Conservation (phyloP, 495 filamentous ascomycete genomes). For the Bombardia bombarda region DNA sequence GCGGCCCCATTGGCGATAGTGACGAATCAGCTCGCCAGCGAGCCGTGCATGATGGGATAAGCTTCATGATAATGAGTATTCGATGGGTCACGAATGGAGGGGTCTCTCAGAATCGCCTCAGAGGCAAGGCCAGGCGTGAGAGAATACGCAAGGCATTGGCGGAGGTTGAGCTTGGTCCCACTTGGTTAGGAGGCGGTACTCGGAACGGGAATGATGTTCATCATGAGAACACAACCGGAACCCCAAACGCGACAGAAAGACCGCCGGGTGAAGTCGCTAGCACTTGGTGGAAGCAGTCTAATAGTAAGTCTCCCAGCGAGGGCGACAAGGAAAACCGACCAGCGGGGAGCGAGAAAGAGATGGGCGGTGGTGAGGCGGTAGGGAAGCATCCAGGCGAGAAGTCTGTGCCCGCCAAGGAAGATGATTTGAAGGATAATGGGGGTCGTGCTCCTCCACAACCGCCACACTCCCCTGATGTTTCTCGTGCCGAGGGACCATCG, state of each 20-base stretch:
- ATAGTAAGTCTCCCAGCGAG: constrained; percentile 21
- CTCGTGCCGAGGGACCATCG: no score
- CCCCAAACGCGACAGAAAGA: no score
- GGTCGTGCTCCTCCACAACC: no score
- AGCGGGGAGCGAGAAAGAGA: neutral
- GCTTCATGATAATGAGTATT: constrained; percentile 70
- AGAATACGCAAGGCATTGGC: constrained; percentile 38
- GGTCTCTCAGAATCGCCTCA: constrained; percentile 47
- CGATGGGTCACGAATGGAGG: constrained; percentile 72
- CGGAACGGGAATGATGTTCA: no score
- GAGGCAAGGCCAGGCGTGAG: constrained; percentile 40
- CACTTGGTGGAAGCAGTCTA: constrained; percentile 16
- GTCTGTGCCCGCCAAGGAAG: no score
- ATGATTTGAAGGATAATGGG: no score
- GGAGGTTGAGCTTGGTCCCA: constrained; percentile 28
- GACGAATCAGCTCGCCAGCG: constrained; percentile 10
- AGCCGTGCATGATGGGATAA: constrained; percentile 74
- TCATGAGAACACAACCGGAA: no score
- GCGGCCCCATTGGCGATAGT: constrained; percentile 27
- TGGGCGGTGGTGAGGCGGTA: no score
- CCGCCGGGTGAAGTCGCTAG: no score
- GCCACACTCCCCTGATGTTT: no score
- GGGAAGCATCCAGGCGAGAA: no score
- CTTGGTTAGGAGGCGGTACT: no score
- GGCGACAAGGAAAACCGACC: constrained; percentile 38